Percentiles rank a stretch among this genome's conserved stretches.
Conservation (phyloP, 2,329 filamentous ascomycete species). For the Hypoxylon sp. region DNA sequence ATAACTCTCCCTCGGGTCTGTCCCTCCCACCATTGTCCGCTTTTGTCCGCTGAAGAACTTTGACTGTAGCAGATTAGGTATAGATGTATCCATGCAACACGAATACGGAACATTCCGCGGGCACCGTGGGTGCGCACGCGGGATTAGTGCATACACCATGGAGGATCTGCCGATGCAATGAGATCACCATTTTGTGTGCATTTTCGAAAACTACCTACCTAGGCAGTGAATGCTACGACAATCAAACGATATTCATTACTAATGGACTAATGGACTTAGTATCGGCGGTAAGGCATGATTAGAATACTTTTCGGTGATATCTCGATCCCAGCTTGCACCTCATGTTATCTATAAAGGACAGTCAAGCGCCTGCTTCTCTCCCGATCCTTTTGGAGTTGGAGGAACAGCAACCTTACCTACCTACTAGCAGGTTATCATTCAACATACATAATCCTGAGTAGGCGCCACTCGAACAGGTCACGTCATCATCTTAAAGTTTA, state of each 20-base stretch:
- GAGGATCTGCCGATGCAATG: conserved; percentile 18
- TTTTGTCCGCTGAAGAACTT: neutral
- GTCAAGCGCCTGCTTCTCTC: conserved; percentile 4
- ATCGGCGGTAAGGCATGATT: conserved; percentile 18
- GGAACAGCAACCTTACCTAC: neutral
- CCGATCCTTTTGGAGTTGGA: conserved; percentile 2
- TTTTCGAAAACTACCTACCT: neutral
- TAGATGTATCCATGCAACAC: neutral
- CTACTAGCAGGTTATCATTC: neutral
- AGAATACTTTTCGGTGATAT: conserved; percentile 11
- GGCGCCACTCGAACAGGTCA: neutral
- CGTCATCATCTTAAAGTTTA: conserved; percentile 13
- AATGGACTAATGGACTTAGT: conserved; percentile 27
- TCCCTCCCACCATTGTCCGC: neutral
- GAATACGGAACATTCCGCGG: neutral
- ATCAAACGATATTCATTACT: conserved; percentile 23
- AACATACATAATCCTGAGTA: neutral
- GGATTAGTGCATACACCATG: neutral
- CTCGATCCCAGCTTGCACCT: neutral
- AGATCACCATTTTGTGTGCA: conserved; percentile 12
- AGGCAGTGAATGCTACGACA: conserved; percentile 12
- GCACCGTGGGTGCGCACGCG: neutral
- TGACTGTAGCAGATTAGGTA: neutral
- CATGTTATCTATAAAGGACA: conserved; percentile 21
- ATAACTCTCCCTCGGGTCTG: neutral